Conservation (phyloP, 2,329 filamentous ascomycete genomes). For the Huntiella savannae region DNA sequence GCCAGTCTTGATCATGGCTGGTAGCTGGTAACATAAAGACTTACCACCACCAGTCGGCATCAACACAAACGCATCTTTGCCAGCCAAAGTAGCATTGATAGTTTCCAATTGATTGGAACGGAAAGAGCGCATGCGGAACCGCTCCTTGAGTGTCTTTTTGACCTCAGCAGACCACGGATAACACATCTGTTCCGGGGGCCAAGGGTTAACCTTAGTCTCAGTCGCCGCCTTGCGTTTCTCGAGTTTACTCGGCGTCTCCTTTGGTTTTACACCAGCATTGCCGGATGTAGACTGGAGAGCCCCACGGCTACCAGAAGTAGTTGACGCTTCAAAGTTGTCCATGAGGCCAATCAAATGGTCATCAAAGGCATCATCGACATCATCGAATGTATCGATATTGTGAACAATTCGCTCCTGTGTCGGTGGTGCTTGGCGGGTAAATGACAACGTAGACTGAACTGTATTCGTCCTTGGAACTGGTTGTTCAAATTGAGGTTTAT, state of each 20-base stretch:
- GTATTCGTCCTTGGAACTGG: not conserved
- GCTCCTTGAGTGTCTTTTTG: conserved; percentile 56
- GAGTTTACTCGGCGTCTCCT: conserved; percentile 21
- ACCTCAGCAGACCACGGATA: conserved; percentile 77
- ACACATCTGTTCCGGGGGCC: conserved; percentile 37
- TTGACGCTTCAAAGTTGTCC: conserved; percentile 14
- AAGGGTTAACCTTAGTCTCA: conserved; percentile 16
- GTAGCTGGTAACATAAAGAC: conserved; percentile 89
- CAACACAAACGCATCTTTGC: conserved; percentile 80
- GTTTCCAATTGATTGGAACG: conserved; percentile 83
- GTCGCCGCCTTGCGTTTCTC: conserved; percentile 17
- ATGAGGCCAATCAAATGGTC: conserved; percentile 12
- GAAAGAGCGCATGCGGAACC: conserved; percentile 73
- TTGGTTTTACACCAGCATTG: conserved; percentile 18
- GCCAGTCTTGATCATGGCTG: conserved; percentile 64
- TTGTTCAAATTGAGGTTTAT: not conserved
- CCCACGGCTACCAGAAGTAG: conserved; percentile 15
- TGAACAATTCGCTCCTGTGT: not conserved
- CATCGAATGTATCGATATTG: conserved; percentile 9
- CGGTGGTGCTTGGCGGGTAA: not conserved
- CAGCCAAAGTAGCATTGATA: conserved; percentile 77
- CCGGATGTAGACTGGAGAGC: conserved; percentile 1
- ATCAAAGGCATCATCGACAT: conserved; percentile 9
- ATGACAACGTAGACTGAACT: not conserved
- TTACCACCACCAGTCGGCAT: conserved; percentile 98